Evolutionary conservation across 1,284 basidiomycete genomes (phyloP), one percentile per base, ranked within the genome.

Genomic region (Neonothopanus nambi): DNA sequence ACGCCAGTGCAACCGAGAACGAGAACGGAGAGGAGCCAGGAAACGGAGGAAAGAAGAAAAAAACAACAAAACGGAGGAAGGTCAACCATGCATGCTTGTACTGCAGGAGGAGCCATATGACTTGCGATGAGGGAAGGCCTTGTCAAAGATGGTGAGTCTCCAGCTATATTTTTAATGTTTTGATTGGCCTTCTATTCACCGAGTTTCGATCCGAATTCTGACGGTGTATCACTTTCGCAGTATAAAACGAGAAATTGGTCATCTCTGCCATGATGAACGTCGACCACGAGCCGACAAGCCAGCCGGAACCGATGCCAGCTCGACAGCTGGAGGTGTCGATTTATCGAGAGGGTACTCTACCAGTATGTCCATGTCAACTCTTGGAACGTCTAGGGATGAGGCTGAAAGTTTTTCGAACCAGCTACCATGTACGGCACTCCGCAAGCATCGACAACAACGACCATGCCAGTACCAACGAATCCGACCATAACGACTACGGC

Each of bases 11-110:
- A 11, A 28, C 5, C 4, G 49, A 51, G 41, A 41, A 41, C 21
- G 23, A 28, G 30, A 38, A 28, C 24, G 33, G 36, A 17, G 54
- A 52, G 21, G 54, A 40, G 1, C 20, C 26, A 30, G 51, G 45
- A 56, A 69, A 68, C 36, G 60, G 61, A 11, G 70, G 69, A 12
- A 75, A 74, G 62, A 82, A 79, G 70, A 85, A 85, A 71, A 84
- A 86, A 63, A 67, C 74, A 6, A 75, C 81, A 23, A 90, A 89
- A 70, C 74, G 89, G 61, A 74, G 89, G 53, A 93, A 92, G 67
- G 89, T 91, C 55, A 93, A 93, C 70, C 89, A 91, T 72, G 94
- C 94, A 1, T 97, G 95, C 68, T 78, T 98, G 47, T 98, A 96
- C 72, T 97, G 94, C 71, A 79, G 94, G 61, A 76, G 93, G 56